Conservation (phyloP, 2,329 filamentous ascomycete genomes). For the Claviceps paspali region DNA sequence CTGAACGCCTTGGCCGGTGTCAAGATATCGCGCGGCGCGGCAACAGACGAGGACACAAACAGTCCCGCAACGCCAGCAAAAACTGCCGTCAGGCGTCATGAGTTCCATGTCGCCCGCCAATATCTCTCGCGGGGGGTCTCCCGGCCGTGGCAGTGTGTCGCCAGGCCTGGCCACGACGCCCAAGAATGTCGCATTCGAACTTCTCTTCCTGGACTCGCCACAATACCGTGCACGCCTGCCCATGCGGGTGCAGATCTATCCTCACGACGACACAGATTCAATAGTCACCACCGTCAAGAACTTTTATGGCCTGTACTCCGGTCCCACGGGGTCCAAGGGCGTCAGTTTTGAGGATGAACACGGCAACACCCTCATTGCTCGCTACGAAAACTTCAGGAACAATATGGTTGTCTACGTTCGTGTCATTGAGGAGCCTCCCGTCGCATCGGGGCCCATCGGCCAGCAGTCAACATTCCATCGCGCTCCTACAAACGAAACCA, state of each 20-base stretch:
- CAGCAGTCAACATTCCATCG: constrained; percentile 28
- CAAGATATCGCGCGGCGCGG: background rate
- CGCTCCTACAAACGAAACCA: constrained; percentile 27
- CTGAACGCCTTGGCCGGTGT: constrained; percentile 8
- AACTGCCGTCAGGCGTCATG: no score
- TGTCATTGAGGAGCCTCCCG: constrained; percentile 49
- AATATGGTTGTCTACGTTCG: constrained; percentile 90
- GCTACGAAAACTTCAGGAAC: constrained; percentile 88
- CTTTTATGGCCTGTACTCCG: constrained; percentile 91
- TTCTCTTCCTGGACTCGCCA: constrained; percentile 52
- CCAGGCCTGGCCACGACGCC: constrained; percentile 34
- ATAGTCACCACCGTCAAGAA: constrained; percentile 98
- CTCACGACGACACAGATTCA: constrained; percentile 91
- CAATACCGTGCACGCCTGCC: constrained; percentile 60
- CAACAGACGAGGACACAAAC: background rate
- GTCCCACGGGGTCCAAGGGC: constrained; percentile 51
- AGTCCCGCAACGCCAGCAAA: no score
- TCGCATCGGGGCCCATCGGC: constrained; percentile 32
- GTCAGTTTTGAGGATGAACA: constrained; percentile 90
- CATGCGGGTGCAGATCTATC: constrained; percentile 83
- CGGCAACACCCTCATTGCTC: constrained; percentile 81
- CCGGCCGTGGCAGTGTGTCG: constrained; percentile 28
- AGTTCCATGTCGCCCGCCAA: constrained; percentile 31
- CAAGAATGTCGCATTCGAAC: constrained; percentile 69
- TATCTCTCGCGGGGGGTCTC: constrained; percentile 18